A percentile compares a stretch with the other conserved stretches of the same genome.
These are phyloP conservation scores for Decorospora gaudefroyi DNA, from an alignment of 2,329 filamentous ascomycete species.

Conservation along the genomic window DNA sequence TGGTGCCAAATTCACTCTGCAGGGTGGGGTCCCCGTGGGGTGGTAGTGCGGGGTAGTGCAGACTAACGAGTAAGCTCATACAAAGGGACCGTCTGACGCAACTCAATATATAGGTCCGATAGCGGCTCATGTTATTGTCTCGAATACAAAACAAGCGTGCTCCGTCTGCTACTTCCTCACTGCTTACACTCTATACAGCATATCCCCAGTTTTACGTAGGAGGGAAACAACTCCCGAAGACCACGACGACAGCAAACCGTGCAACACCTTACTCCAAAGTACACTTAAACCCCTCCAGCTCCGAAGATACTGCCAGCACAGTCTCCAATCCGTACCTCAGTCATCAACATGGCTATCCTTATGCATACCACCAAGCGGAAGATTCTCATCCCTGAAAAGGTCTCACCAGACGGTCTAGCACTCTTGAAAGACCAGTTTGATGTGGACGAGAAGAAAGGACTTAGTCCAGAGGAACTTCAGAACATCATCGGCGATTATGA, in stretches of 20 bases:
- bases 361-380: slow-evolving; percentile 48
- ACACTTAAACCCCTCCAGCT: neutral
- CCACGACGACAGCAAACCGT: no score
- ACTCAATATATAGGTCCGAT: slow-evolving; percentile 26
- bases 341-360: slow-evolving; percentile 42
- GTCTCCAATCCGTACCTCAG: neutral
- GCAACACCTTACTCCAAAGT: neutral
- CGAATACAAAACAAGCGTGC: slow-evolving; percentile 15
- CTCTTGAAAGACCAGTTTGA: slow-evolving; percentile 69
- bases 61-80: slow-evolving; percentile 30
- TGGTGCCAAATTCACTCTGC: neutral
- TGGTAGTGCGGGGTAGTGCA: slow-evolving; percentile 39
- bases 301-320: neutral
- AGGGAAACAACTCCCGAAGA: no score
- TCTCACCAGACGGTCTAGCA: slow-evolving; percentile 76
- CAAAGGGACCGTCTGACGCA: slow-evolving; percentile 34
- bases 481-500: slow-evolving; percentile 72
- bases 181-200: neutral
- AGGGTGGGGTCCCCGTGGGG: slow-evolving; percentile 29
- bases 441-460: slow-evolving; percentile 68
- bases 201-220: no score
- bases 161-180: neutral
- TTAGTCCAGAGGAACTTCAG: slow-evolving; percentile 66
- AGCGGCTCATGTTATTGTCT: slow-evolving; percentile 27
- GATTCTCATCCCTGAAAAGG: slow-evolving; percentile 77